Evolutionary conservation across 2,329 filamentous ascomycete species (phyloP).

Genomic region (Elsinoe batatas): DNA sequence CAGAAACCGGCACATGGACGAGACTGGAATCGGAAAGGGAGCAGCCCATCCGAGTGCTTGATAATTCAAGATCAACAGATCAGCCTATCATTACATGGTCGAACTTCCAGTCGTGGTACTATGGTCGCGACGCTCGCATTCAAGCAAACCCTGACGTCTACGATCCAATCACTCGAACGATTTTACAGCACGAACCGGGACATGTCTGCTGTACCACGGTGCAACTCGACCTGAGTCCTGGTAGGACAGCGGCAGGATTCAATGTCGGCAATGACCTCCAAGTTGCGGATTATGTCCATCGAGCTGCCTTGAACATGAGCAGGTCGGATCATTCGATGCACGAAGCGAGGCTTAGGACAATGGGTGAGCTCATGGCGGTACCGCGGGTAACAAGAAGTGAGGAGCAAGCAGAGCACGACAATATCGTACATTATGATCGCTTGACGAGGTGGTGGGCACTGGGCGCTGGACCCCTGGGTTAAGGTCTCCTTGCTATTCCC

Average conservation of each 20-base stretch:
- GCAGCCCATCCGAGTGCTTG: too few species aligned
- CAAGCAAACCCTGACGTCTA: not conserved
- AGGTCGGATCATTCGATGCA: not conserved
- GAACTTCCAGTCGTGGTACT: not conserved
- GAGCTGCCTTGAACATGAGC: not conserved
- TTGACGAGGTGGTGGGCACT: not conserved
- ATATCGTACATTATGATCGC: too few species aligned
- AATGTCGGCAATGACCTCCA: not conserved
- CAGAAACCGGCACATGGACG: too few species aligned
- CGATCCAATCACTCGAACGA: not conserved
- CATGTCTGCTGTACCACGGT: not conserved
- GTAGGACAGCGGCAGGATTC: not conserved
- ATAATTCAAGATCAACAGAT: not conserved
- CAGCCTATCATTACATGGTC: not conserved
- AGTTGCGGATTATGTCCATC: not conserved
- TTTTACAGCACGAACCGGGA: not conserved
- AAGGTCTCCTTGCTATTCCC: not conserved
- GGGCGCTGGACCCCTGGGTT: not conserved
- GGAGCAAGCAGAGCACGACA: not conserved
- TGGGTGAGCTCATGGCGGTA: not conserved
- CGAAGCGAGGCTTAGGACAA: not conserved
- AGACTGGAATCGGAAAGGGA: too few species aligned
- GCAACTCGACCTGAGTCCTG: not conserved
- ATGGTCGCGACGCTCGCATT: not conserved
- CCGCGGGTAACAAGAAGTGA: not conserved